phyloP scores from a whole-genome alignment of 1,284 basidiomycete species.

The Sporisorium exsertum region DNA sequence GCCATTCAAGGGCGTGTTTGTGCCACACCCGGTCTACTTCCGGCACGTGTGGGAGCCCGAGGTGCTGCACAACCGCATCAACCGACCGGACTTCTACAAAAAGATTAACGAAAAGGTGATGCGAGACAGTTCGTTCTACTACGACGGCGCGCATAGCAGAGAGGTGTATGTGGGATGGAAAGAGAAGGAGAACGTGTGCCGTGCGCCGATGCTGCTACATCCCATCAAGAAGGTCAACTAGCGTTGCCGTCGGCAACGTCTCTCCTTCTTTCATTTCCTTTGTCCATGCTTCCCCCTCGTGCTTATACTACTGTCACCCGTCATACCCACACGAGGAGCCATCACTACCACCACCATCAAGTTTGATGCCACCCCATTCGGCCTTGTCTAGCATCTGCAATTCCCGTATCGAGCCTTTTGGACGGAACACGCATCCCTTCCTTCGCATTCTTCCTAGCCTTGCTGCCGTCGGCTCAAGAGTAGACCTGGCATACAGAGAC shows the following conservation, averaged over 20 bases:
- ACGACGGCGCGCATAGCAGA: constrained; percentile 65
- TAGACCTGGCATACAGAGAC: neutral
- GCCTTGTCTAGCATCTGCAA: constrained; percentile 11
- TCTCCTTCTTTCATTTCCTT: neutral
- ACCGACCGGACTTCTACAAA: constrained; percentile 67
- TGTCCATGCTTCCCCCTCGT: neutral
- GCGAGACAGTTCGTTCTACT: constrained; percentile 68
- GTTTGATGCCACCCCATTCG: neutral
- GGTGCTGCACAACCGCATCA: constrained; percentile 65
- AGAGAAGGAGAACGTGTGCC: constrained; percentile 64
- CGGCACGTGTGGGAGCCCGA: constrained; percentile 67
- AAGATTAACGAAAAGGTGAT: constrained; percentile 68
- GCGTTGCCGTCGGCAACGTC: neutral
- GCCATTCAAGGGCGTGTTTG: constrained; percentile 69
- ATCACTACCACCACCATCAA: neutral
- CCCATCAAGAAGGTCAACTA: constrained; percentile 66
- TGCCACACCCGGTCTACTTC: constrained; percentile 69
- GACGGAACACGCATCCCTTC: constrained; percentile 18
- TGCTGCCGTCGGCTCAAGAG: neutral
- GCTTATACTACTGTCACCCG: neutral
- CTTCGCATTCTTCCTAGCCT: constrained; percentile 12
- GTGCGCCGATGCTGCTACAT: constrained; percentile 66
- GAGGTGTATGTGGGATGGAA: constrained; percentile 69
- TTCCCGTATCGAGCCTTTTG: constrained; percentile 9
- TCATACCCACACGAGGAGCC: constrained; percentile 39